These are phyloP conservation scores for Dictyostelium capitatum DNA, from an alignment of 78 protist genomes.

Conservation along the genomic window DNA sequence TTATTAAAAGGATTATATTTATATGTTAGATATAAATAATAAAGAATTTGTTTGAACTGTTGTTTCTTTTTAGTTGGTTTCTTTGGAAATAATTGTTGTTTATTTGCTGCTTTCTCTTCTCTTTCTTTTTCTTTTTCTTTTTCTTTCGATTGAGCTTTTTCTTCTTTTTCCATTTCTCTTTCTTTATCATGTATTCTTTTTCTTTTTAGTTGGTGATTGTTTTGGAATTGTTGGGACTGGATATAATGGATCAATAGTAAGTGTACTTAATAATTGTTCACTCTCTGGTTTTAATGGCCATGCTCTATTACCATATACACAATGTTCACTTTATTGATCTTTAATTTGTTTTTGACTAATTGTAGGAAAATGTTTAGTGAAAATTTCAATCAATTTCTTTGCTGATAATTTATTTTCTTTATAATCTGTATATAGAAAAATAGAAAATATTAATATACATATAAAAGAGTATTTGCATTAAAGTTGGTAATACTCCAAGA, in stretches of 20 bases:
- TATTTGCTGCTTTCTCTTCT: not conserved
- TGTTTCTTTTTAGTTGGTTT: slow-evolving; percentile 4
- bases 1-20: too few species aligned
- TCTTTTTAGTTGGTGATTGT: slow-evolving; percentile 1
- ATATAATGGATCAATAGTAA: not conserved
- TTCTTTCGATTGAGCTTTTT: not conserved
- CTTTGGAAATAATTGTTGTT: not conserved
- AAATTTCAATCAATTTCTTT: slow-evolving; percentile 20
- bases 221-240: slow-evolving; percentile 26
- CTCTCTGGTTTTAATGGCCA: slow-evolving; percentile 10
- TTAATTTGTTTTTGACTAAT: slow-evolving; percentile 22
- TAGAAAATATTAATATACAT: not conserved
- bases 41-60: slow-evolving; percentile 10
- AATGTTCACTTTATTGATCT: slow-evolving; percentile 31
- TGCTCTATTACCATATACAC: slow-evolving; percentile 2
- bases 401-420: slow-evolving; percentile 10
- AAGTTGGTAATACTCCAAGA: slow-evolving; percentile 29
- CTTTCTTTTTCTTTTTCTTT: not conserved
- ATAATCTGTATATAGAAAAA: not conserved
- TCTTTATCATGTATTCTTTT: not conserved
- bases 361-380: slow-evolving; percentile 5
- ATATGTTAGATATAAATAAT: too few species aligned
- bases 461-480: not conserved
- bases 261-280: not conserved
- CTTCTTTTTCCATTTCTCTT: not conserved